Base-by-base conservation (phyloP, 805 yeast species). In the Pichia membranifaciens region DNA sequence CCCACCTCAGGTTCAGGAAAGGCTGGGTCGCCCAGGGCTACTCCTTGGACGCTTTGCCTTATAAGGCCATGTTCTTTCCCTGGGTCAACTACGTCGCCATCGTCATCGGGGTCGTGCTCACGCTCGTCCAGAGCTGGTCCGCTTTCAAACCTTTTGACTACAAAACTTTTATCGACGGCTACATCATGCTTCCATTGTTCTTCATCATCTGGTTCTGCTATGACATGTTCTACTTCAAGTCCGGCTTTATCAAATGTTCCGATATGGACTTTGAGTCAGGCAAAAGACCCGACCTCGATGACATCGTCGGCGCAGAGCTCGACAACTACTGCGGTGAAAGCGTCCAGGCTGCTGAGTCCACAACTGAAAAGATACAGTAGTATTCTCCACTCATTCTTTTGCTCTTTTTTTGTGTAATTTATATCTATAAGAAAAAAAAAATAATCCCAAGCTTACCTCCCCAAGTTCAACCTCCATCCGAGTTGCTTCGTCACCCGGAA, bases 51-150 rank as follows among this genome's bases (percentile, higher is more conserved):
- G 82, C 79, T 37, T 66, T 82, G 43, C 84, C 84, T 1, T 82
- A 72, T 61, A 62, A 61, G 43, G 68, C 83, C 32, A 55, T 66
- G n/a, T 66, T 72, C 57, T 79, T 67, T 58, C 88, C 88, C 1
- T 62, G 59, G 53, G 62, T 72, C 20, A 78, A 83, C 2, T 65
- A 68, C 18, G 58, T 73, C 33, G 81, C 83, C 10, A 61, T 82
- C 8, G 51, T 66, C 3, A 66, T 78, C 41, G 80, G 77, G 57
- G 51, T 72, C 1, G 72, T 82, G 47, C 64, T 82, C 48, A 81
- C 77, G 2, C 59, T 81, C 29, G 74, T 82, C 23, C 87, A 82
- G 61, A 85, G 87, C 5, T 82, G 86, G 85, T 68, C 82, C 2
- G 68, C 74, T 34, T 74, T 82, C 50, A 70, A 71, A 45, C 87